Evolutionary conservation across 768 basidiomycete species (phyloP), one percentile per base, ranked within the genome.

Genomic region (Hemileccinum rubropunctum): DNA sequence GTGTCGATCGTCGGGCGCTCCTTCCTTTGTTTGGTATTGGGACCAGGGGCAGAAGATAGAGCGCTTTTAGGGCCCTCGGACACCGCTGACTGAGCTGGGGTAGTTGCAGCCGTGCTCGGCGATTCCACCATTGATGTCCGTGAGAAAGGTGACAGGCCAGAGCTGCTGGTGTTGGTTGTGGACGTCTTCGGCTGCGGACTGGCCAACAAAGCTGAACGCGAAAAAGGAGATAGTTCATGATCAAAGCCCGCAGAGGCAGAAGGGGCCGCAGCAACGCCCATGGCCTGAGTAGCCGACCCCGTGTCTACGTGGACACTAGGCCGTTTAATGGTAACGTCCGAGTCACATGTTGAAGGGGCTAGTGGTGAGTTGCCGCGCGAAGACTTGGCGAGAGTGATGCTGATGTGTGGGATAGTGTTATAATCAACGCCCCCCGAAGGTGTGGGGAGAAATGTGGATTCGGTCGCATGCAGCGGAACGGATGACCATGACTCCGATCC

Each of bases 1-100:
- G 64, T 65, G 50, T 65, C 64, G 47, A 65, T 65, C 50, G 65
- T 65, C 30, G 64, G 64, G 34, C 65, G 64, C 38, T 65, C 62
- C 38, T 65, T 65, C 37, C 60, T 54, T 36, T 57, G 65, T 47
- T 47, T 67, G 37, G 53, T 8, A 53, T 56, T 51, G 28, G 51
- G 51, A 9, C 51, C 51, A 43, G 59, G 49, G 46, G 50, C 12
- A 42, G 55, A 62, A 37, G 26, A 18, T 26, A 56, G 44, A 7
- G 42, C 46, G 20, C 57, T 53, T 11, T 42, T 54, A 34, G 39
- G 49, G 26, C 20, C 42, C 42, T 64, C 58, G 28, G 61, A 60
- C 17, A 42, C 39, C 17, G 58, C 60, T 4, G 64, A 65, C 6
- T 47, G 58, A 30, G 62, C 56, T n/a, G 64, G 64, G 28, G 60